These are phyloP conservation scores for Aureobasidium melanogenum DNA, from an alignment of 2,329 filamentous ascomycete genomes.

Conservation along the genomic window DNA sequence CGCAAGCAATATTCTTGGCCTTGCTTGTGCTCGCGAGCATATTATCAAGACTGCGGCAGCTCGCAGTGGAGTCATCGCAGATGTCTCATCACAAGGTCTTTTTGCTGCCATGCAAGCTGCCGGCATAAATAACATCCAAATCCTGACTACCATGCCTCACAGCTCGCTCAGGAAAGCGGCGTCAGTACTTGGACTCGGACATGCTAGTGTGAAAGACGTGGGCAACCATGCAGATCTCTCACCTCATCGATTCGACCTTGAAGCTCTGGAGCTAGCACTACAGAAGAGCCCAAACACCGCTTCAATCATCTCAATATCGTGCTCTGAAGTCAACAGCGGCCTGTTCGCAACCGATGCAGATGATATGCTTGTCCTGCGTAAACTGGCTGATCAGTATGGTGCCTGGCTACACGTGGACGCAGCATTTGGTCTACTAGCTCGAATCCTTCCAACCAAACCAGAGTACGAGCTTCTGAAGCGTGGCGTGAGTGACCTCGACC, in stretches of 20 bases:
- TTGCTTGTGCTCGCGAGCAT: constrained; percentile 63
- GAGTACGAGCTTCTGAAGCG: constrained; percentile 49
- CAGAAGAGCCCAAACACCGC: constrained; percentile 39
- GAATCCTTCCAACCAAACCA: constrained; percentile 47
- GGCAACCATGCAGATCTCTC: constrained; percentile 34
- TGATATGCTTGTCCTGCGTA: constrained; percentile 55
- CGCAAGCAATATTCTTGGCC: constrained; percentile 54
- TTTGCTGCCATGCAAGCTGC: constrained; percentile 55
- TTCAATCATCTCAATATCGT: constrained; percentile 73
- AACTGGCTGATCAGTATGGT: constrained; percentile 60
- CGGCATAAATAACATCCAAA: constrained; percentile 58
- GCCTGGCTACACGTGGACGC: constrained; percentile 90
- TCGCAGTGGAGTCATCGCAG: constrained; percentile 22
- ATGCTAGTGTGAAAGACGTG: constrained; percentile 57
- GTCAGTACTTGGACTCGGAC: constrained; percentile 69
- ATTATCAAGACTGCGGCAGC: constrained; percentile 42
- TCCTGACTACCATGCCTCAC: constrained; percentile 75
- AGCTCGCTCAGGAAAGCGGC: constrained; percentile 80
- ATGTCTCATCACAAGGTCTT: constrained; percentile 63
- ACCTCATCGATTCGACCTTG: constrained; percentile 63
- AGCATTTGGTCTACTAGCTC: constrained; percentile 79
- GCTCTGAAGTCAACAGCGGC: constrained; percentile 85
- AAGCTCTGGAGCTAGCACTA: constrained; percentile 53
- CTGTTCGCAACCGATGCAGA: constrained; percentile 57
- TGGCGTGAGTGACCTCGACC: constrained; percentile 56